A percentile compares a stretch with the other conserved stretches of the same genome.
These are phyloP conservation scores for Heracleum sosnowskyi DNA, from an alignment of 129 eudicot species.

Conservation along the genomic window DNA sequence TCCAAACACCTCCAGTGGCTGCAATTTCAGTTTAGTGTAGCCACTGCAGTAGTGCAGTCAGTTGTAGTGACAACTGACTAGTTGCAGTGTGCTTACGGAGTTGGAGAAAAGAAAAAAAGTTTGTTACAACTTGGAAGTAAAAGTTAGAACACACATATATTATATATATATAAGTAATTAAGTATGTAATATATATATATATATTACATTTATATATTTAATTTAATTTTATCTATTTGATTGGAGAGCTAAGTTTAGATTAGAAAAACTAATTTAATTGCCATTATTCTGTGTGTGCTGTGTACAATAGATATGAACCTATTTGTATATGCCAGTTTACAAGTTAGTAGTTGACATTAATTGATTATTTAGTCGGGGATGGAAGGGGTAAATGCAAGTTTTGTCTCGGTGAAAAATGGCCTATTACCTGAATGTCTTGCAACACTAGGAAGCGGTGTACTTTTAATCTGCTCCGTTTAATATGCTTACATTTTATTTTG, in stretches of 20 bases:
- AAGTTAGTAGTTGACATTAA: neutral
- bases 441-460: neutral
- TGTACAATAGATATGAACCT: neutral
- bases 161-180: too few species aligned
- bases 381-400: neutral
- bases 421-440: neutral
- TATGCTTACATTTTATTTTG: neutral
- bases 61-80: too few species aligned
- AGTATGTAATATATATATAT: too few species aligned
- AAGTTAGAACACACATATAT: too few species aligned
- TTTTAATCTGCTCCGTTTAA: neutral
- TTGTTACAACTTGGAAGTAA: too few species aligned
- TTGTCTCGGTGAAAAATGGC: neutral
- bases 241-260: neutral
- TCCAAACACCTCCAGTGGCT: too few species aligned
- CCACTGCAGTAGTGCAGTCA: too few species aligned
- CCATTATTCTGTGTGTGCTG: neutral
- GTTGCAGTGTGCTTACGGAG: too few species aligned
- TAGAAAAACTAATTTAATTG: neutral
- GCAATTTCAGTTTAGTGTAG: too few species aligned
- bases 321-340: neutral
- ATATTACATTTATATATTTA: too few species aligned
- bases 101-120: too few species aligned
- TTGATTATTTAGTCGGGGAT: neutral
- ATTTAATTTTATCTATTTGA: neutral